Evolutionary conservation across 2,329 filamentous ascomycete genomes (phyloP), one percentile per base, ranked within the genome.

Genomic region (Diplodia sapinea): DNA sequence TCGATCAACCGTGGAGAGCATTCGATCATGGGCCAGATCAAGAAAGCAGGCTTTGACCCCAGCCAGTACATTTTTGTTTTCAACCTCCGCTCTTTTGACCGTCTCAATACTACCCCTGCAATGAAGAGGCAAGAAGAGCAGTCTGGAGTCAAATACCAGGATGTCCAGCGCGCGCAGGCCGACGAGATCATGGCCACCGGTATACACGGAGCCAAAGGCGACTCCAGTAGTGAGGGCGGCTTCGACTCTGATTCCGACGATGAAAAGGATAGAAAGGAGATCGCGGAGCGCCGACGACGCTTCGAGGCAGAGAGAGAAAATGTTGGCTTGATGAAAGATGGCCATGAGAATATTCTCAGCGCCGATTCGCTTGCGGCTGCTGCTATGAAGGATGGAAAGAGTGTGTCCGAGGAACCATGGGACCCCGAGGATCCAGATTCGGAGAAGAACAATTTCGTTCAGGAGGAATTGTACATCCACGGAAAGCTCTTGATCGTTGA

Each of bases 391-490:
- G 86, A 86, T 71, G 81, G 88, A 77, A 77, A 86, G 76, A 82
- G 85, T 84, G 79, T 87, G 73, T 85, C 84, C 3, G 88, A 92
- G 11, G 92, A 96, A 77, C 74, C 81, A 0, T 97, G 93, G 91
- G 90, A 94, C 17, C 90, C 91, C 17, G 82, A 84, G 0, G 81
- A 90, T 3, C 81, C 88, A 0, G 87, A 94, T 72, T 86, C 87
- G 1, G 95, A 98, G 78, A 90, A 93, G 68, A 86, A 90, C 65
- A 92, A 96, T 76, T 96, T 95, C 83, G 90, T 98, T 68, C 94
- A 97, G 76, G 95, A 99, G 77, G 94, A 99, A 78, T 86, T 98
- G 1, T 99, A 99, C 77, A 90, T 98, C 57, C 95, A 99, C 78
- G 91, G 89, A 33, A 99, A 98, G 81, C 85, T 97, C 65, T 85